These are phyloP conservation scores for Collybiopsis confluens DNA, from an alignment of 768 basidiomycete genomes.

Conservation along the genomic window DNA sequence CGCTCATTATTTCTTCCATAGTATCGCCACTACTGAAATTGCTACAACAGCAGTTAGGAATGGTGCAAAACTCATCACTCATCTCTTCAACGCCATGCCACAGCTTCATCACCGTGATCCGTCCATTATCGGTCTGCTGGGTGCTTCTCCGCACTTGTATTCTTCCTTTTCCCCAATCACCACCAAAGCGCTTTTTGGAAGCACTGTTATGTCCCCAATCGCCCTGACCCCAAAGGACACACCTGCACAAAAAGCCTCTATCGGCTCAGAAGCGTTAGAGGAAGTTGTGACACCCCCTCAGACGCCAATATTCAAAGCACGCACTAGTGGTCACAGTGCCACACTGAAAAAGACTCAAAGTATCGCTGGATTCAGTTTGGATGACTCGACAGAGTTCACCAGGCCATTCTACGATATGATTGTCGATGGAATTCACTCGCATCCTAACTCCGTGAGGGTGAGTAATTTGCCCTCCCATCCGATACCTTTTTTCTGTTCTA, in stretches of 20 bases:
- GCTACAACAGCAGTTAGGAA: constrained; percentile 66
- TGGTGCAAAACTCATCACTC: constrained; percentile 85
- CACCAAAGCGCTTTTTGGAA: constrained; percentile 16
- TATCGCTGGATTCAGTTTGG: constrained; percentile 33
- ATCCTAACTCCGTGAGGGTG: constrained; percentile 86
- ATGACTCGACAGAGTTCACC: constrained; percentile 44
- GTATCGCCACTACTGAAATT: constrained; percentile 69
- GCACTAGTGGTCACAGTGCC: constrained; percentile 14
- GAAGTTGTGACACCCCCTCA: constrained; percentile 53
- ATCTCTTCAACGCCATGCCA: constrained; percentile 93
- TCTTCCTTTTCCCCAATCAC: constrained; percentile 31
- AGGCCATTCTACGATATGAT: constrained; percentile 87
- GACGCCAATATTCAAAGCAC: constrained; percentile 32
- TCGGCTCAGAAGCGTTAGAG: constrained; percentile 58
- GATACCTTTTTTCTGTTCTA: neutral
- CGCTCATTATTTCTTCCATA: constrained; percentile 19
- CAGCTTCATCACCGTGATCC: constrained; percentile 88
- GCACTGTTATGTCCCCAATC: constrained; percentile 6
- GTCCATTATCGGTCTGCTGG: constrained; percentile 84
- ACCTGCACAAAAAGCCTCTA: neutral
- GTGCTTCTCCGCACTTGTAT: constrained; percentile 63
- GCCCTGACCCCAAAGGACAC: constrained; percentile 6
- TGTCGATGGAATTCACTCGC: constrained; percentile 87
- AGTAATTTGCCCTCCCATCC: constrained; percentile 18
- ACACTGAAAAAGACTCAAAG: constrained; percentile 20